Percentiles rank a stretch among this genome's conserved stretches.
phyloP scores from a whole-genome alignment of 1,284 basidiomycete species.

The Retiboletus flavoniger region DNA sequence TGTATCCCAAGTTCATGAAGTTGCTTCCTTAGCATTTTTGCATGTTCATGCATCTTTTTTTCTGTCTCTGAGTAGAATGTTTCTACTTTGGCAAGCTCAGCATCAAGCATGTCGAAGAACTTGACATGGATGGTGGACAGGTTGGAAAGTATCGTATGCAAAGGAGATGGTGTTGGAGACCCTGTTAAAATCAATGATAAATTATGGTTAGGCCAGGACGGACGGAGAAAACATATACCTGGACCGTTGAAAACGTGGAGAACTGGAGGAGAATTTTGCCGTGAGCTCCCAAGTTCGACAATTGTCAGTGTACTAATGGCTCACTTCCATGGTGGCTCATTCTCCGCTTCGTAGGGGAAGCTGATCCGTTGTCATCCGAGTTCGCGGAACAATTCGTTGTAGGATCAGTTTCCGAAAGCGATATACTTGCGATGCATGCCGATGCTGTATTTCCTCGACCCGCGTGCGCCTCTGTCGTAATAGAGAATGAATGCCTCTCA shows the following conservation, averaged over 20 bases:
- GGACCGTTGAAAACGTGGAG: constrained; percentile 3
- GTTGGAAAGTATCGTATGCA: constrained; percentile 52
- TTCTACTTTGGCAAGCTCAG: constrained; percentile 80
- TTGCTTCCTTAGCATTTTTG: constrained; percentile 61
- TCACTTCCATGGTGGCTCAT: constrained; percentile 15
- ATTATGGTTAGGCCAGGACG: neutral
- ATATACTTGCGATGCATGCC: neutral
- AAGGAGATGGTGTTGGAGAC: constrained; percentile 31
- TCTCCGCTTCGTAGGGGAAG: neutral
- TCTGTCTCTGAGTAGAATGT: constrained; percentile 78
- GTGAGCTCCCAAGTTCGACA: neutral
- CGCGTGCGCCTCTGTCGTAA: constrained; percentile 4
- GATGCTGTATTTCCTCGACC: neutral
- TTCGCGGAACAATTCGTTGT: neutral
- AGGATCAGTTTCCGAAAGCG: neutral
- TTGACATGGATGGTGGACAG: constrained; percentile 59
- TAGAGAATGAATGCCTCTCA: neutral
- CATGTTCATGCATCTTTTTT: constrained; percentile 59
- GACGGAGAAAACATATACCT: constrained; percentile 9
- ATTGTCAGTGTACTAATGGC: neutral
- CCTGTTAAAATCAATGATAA: constrained; percentile 4
- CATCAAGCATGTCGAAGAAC: constrained; percentile 77
- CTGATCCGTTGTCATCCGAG: neutral
- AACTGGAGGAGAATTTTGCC: constrained; percentile 2
- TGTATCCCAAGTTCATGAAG: constrained; percentile 75